Evolutionary conservation across 805 yeast species (phyloP), one percentile per base, ranked within the genome.

Genomic region (Starmera pachycereana): DNA sequence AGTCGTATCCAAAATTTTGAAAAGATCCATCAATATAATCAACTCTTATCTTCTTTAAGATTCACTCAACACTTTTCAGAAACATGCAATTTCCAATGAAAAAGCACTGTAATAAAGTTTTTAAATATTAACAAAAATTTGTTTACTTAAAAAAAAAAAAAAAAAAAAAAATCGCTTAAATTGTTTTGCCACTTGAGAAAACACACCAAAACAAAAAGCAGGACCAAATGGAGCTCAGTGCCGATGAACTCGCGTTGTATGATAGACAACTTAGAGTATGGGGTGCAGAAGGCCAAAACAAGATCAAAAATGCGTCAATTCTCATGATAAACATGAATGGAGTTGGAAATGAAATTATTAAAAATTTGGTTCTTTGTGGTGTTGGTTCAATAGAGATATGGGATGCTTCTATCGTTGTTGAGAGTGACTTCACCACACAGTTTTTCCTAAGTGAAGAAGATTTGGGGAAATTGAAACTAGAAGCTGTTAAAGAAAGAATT

Each of bases 181-280:
- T n/a, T n/a, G n/a, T n/a, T n/a, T n/a, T 29, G 32, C 13, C 13
- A 29, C 32, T 29, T 25, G n/a, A 9, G 18, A 8, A 32, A 12
- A 32, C 12, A 4, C 8, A 6, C 8, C 3, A 12, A 12, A 12
- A 9, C 12, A 18, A 33, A 22, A 11, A 10, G 14, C 8, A 33
- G n/a, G 29, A 29, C 10, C 36, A 35, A 36, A 39, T 42, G 6
- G 53, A 51, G 27, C 48, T 65, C 32, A 51, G 53, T 28, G 64
- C 63, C 61, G 96, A 88, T 52, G 97, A 89, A 56, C 76, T 89
- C 42, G 96, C 94, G 1, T 70, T 90, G 18, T 90, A 90, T 56
- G 98, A 90, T 60, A 74, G 98, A 43, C 98, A 90, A 61, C 89
- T 90, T 46, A 65, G 98, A 46, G 69, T 90, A 16, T 90, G 98